Evolutionary conservation across 768 basidiomycete species (phyloP).

Genomic region (Leccinellum luteum): DNA sequence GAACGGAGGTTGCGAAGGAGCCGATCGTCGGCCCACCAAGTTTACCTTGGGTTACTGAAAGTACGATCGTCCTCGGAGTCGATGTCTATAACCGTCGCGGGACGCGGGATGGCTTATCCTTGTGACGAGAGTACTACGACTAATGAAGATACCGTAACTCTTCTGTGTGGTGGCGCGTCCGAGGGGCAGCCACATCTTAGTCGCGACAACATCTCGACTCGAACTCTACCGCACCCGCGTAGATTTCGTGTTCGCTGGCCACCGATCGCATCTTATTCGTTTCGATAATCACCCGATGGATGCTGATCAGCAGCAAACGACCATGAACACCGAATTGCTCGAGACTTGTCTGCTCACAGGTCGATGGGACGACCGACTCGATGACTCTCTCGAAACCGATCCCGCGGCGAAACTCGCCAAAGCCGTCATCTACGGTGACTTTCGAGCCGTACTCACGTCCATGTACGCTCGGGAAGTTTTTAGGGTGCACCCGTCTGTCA

Average conservation of each 20-base stretch:
- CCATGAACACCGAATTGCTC: conserved; percentile 31
- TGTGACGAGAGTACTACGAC: too few relatives aligned
- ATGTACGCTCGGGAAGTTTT: conserved; percentile 43
- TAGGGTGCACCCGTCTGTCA: conserved; percentile 23
- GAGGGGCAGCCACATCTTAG: background rate
- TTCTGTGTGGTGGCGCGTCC: background rate
- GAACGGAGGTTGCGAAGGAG: background rate
- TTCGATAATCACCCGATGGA: background rate
- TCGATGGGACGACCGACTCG: conserved; percentile 35
- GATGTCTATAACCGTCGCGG: conserved; percentile 1
- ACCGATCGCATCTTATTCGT: background rate
- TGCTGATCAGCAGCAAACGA: background rate
- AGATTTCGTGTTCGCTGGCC: background rate
- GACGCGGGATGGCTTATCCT: conserved; percentile 1
- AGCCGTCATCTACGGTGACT: conserved; percentile 57
- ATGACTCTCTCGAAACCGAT: conserved; percentile 19
- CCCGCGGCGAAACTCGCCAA: conserved; percentile 43
- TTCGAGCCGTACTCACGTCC: conserved; percentile 51
- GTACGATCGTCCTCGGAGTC: background rate
- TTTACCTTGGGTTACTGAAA: background rate
- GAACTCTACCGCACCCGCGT: background rate
- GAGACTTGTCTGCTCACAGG: conserved; percentile 62
- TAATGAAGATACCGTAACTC: background rate
- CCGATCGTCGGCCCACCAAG: background rate
- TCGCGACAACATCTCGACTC: conserved; percentile 12